phyloP scores from a whole-genome alignment of 1,284 basidiomycete genomes.

The Austroboletus sp. region DNA sequence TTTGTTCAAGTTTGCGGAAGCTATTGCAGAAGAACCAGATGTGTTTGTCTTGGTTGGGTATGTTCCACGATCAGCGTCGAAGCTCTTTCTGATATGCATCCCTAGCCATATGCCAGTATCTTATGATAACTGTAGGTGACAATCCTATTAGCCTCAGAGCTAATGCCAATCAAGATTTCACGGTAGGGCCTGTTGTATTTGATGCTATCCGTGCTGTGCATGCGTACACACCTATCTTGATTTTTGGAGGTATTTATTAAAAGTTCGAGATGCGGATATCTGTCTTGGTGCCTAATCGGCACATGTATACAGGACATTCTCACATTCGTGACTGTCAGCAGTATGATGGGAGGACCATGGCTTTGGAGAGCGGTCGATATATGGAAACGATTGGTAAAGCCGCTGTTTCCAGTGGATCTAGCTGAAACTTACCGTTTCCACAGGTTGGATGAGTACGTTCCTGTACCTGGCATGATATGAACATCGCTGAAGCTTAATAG shows the following conservation, averaged over 20 bases:
- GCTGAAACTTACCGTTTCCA: neutral
- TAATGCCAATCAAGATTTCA: neutral
- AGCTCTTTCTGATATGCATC: neutral
- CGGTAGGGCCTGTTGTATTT: constrained; percentile 61
- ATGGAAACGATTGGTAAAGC: constrained; percentile 75
- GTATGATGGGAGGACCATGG: constrained; percentile 59
- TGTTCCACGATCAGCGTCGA: constrained; percentile 15
- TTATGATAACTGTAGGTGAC: constrained; percentile 50
- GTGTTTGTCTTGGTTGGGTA: constrained; percentile 70
- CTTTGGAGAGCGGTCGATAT: constrained; percentile 76
- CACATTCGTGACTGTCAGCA: constrained; percentile 73
- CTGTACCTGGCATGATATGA: neutral
- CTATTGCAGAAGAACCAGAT: constrained; percentile 74
- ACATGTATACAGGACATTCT: constrained; percentile 46
- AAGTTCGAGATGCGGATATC: neutral
- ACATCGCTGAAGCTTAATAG: constrained; percentile 27
- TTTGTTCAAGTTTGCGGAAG: constrained; percentile 57
- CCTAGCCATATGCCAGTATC: constrained; percentile 64
- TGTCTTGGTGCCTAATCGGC: neutral
- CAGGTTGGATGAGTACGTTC: constrained; percentile 33
- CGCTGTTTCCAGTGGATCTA: neutral
- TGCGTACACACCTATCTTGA: constrained; percentile 66
- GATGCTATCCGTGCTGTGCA: constrained; percentile 69
- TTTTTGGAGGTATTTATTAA: constrained; percentile 56
- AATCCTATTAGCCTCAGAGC: neutral